Evolutionary conservation across 2,329 filamentous ascomycete genomes (phyloP), one percentile per base, ranked within the genome.

Genomic region (Pestalotiopsis sp.): DNA sequence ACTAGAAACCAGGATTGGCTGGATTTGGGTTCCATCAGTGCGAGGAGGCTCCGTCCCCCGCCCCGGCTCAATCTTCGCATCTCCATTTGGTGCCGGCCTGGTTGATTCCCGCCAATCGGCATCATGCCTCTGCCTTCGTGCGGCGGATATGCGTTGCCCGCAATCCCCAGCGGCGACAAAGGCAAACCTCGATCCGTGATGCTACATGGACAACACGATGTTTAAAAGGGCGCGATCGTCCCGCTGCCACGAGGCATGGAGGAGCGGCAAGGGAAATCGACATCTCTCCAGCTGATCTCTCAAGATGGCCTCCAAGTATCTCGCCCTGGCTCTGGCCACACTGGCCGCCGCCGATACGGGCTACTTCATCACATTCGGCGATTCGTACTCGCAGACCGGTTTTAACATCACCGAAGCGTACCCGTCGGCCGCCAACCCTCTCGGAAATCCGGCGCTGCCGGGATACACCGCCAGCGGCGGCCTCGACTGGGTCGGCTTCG

Each of bases 371-470:
- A 66, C 52, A 2, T 66, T 66, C 27, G 65, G 65, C 36, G 65
- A 66, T 23, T 66, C 65, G 13, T 66, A 66, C 36, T 66, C 65
- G 12, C 65, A 66, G 56, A 66, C 65, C 6, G 65, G 65, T 2
- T 66, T 66, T 14, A 23, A 66, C n/a, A 41, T 66, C 20, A 66
- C 25, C 56, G 56, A 36, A 27, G 40, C 56, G 3, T 31, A 66
- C 38, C 87, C 89, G 12, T 84, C 80, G n/a, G 69, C 80, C 4
- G 77, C 78, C 5, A 88, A 90, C 73, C 88, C 89, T 0, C 80
- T 91, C 70, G 89, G 89, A 11, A 91, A 91, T 78, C 89, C 89
- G 0, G 62, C 79, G 1, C 85, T 85, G 59, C 85, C 84, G 0
- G 82, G 85, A n/a, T 83, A 78, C 70, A 86, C 85, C 9, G 80